Conservation (phyloP, 1,284 basidiomycete species). For the Moniliella sp. region DNA sequence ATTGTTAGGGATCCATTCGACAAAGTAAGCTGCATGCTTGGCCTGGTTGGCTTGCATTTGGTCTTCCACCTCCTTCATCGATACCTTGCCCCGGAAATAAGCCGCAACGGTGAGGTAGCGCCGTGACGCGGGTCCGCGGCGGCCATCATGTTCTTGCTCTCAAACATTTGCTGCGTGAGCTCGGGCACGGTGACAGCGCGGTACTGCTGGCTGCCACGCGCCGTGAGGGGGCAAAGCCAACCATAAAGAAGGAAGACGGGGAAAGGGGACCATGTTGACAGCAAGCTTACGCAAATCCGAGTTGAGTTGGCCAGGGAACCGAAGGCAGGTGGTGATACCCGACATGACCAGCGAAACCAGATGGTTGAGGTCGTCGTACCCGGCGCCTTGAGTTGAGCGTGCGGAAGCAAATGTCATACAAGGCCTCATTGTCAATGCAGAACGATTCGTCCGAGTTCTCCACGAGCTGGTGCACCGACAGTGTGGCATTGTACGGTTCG, state of each 20-base stretch:
- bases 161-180: conserved; percentile 94
- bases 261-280: conserved; percentile 84
- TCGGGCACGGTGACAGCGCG: conserved; percentile 85
- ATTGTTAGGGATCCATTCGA: conserved; percentile 35
- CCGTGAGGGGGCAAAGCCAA: conserved; percentile 86
- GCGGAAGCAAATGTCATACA: conserved; percentile 63
- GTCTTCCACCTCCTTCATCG: conserved; percentile 37
- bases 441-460: conserved; percentile 71
- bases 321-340: conserved; percentile 65
- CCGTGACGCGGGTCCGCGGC: conserved; percentile 84
- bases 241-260: conserved; percentile 97
- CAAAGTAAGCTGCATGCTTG: conserved; percentile 25
- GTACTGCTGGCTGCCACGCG: conserved; percentile 70
- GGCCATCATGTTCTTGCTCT: conserved; percentile 55
- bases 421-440: conserved; percentile 78
- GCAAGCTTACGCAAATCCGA: conserved; percentile 79
- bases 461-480: conserved; percentile 73
- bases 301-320: conserved; percentile 83
- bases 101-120: conserved; percentile 66
- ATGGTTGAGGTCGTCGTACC: conserved; percentile 36
- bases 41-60: conserved; percentile 31
- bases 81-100: conserved; percentile 61
- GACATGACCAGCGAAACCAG: conserved; percentile 67
- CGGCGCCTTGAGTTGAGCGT: conserved; percentile 45
- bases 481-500: conserved; percentile 76